These are phyloP conservation scores for Polytrichum commune DNA, from an alignment of 225 moss, liverwort and hornwort species.

Conservation along the genomic window DNA sequence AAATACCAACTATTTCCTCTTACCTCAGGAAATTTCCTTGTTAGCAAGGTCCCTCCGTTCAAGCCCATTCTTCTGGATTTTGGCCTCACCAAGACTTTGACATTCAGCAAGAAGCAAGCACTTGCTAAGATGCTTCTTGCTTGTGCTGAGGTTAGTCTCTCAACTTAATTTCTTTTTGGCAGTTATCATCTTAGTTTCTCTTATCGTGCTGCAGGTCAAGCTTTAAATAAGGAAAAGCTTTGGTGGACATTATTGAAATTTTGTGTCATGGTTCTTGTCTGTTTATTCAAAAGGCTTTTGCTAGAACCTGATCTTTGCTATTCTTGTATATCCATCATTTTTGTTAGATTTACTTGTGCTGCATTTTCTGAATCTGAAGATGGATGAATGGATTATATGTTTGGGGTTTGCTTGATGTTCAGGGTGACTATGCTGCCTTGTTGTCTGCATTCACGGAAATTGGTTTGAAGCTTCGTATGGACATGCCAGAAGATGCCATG, in stretches of 20 bases:
- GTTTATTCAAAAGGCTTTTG: too few species aligned
- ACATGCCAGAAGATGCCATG: constrained; percentile 97
- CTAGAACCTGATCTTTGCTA: too few species aligned
- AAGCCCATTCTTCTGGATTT: constrained; percentile 90
- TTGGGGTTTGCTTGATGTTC: constrained; percentile 10
- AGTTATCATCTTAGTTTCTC: background rate
- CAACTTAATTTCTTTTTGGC: background rate
- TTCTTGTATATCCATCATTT: too few species aligned
- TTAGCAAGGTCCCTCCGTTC: constrained; percentile 81
- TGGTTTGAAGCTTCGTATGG: constrained; percentile 90
- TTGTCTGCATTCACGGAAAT: constrained; percentile 89
- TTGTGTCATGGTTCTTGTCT: too few species aligned
- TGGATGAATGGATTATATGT: too few species aligned
- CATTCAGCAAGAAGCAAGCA: constrained; percentile 90
- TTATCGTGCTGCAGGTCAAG: too few species aligned
- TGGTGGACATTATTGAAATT: too few species aligned
- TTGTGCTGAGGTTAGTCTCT: constrained; percentile 77
- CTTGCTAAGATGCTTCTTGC: constrained; percentile 94
- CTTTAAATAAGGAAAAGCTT: too few species aligned
- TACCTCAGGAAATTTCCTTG: constrained; percentile 78
- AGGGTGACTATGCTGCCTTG: constrained; percentile 93
- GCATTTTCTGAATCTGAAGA: too few species aligned
- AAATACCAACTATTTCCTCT: background rate
- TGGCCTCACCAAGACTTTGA: constrained; percentile 88
- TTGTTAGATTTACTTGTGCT: too few species aligned